Conservation (phyloP, 2,329 filamentous ascomycete species). For the Pseudogymnoascus sp. region DNA sequence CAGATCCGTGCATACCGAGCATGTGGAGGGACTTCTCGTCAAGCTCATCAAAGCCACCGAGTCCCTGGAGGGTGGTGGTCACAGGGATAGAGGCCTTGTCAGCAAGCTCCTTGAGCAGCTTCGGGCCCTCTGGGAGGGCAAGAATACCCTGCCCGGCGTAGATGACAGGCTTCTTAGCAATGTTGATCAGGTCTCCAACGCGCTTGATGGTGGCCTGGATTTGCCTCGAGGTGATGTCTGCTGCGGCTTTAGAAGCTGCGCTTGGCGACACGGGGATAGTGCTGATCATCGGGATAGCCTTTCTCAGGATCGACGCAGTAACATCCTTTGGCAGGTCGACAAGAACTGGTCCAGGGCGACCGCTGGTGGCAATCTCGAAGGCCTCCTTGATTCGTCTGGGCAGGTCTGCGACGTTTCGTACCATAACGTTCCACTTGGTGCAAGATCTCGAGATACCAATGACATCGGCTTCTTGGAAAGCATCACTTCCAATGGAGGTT, state of each 20-base stretch:
- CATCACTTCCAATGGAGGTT: slow-evolving; percentile 83
- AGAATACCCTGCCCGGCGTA: slow-evolving; percentile 91
- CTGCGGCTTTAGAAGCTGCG: slow-evolving; percentile 74
- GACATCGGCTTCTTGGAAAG: slow-evolving; percentile 94
- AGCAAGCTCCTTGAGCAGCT: slow-evolving; percentile 73
- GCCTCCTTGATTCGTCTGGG: slow-evolving; percentile 94
- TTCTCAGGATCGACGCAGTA: slow-evolving; percentile 74
- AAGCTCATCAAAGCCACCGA: slow-evolving; percentile 87
- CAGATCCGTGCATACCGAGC: slow-evolving; percentile 96
- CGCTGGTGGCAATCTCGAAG: slow-evolving; percentile 94
- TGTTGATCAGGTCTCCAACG: slow-evolving; percentile 75
- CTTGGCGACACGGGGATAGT: slow-evolving; percentile 68
- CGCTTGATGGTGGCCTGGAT: slow-evolving; percentile 66
- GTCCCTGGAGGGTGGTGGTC: slow-evolving; percentile 88
- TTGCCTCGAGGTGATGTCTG: slow-evolving; percentile 64
- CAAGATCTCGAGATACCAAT: slow-evolving; percentile 89
- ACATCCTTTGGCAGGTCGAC: slow-evolving; percentile 96
- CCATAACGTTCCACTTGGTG: slow-evolving; percentile 99
- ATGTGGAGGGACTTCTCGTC: slow-evolving; percentile 94
- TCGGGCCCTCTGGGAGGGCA: slow-evolving; percentile 67
- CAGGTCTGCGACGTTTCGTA: slow-evolving; percentile 88
- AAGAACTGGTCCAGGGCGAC: slow-evolving; percentile 86
- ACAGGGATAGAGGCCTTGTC: slow-evolving; percentile 90
- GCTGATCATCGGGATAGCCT: slow-evolving; percentile 63
- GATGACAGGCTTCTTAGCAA: slow-evolving; percentile 87